Percentiles rank a stretch among this genome's conserved stretches.
Conservation (phyloP, 2,329 filamentous ascomycete species). For the Fusarium robinianum region DNA sequence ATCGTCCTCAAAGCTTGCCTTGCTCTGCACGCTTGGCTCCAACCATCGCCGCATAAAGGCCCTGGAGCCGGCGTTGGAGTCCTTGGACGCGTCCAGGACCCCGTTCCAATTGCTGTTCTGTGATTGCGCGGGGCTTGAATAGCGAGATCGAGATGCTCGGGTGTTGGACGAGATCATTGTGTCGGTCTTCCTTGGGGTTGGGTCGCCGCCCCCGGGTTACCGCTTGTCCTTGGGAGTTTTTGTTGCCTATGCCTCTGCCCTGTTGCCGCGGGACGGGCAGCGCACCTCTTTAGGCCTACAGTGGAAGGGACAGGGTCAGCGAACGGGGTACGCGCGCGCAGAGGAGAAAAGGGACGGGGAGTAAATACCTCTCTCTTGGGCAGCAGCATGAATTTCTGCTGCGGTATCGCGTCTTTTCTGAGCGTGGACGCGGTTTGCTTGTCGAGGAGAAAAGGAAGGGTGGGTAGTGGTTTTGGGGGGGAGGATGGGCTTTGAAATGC, state of each 20-base stretch:
- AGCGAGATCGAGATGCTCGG: slow-evolving; percentile 59
- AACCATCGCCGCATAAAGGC: slow-evolving; percentile 62
- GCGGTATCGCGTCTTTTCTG: slow-evolving; percentile 39
- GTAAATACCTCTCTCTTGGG: slow-evolving; percentile 37
- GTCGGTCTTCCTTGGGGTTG: slow-evolving; percentile 22
- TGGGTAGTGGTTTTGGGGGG: slow-evolving; percentile 26
- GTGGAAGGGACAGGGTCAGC: slow-evolving; percentile 24
- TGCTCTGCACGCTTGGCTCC: slow-evolving; percentile 61
- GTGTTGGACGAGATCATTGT: slow-evolving; percentile 50
- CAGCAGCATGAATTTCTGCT: slow-evolving; percentile 41
- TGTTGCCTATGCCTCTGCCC: slow-evolving; percentile 20
- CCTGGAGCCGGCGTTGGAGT: slow-evolving; percentile 45
- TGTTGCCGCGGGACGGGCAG: slow-evolving; percentile 35
- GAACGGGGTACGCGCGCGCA: neutral
- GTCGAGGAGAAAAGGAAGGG: slow-evolving; percentile 29
- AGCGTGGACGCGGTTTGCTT: slow-evolving; percentile 41
- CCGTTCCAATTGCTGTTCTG: slow-evolving; percentile 39
- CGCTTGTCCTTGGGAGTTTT: slow-evolving; percentile 7
- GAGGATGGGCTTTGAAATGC: slow-evolving; percentile 26
- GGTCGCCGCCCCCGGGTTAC: slow-evolving; percentile 20
- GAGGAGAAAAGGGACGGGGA: slow-evolving; percentile 1
- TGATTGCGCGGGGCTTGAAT: slow-evolving; percentile 56
- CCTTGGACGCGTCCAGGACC: slow-evolving; percentile 46
- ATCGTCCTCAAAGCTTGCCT: slow-evolving; percentile 77
- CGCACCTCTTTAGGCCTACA: slow-evolving; percentile 41